Conservation (phyloP, 345 rosid genomes). For the Populus davidiana region DNA sequence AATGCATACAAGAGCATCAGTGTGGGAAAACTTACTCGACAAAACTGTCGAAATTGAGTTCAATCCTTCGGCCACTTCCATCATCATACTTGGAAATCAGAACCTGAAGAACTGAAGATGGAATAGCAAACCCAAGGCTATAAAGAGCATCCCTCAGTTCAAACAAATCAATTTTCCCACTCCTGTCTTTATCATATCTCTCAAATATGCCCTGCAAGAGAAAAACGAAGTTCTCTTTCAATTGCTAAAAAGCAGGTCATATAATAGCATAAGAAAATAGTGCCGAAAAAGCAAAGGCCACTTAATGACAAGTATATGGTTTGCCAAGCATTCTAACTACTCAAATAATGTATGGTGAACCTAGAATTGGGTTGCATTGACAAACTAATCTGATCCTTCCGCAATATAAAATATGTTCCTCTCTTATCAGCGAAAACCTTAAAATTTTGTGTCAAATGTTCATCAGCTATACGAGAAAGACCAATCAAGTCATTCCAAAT, state of each 20-base stretch:
- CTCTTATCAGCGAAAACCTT: not conserved
- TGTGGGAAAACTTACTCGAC: conserved; percentile 51
- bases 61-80: conserved; percentile 40
- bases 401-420: not conserved
- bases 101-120: conserved; percentile 59
- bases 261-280: not conserved
- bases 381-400: not conserved
- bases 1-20: not conserved
- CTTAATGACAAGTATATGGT: no score
- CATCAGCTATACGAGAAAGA: not conserved
- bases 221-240: not conserved
- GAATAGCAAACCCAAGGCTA: conserved; percentile 55
- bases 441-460: not conserved
- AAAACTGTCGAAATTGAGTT: conserved; percentile 59
- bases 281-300: not conserved
- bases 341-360: not conserved
- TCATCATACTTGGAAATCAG: conserved; percentile 49
- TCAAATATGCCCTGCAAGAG: conserved; percentile 51
- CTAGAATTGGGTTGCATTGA: not conserved
- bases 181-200: conserved; percentile 64
- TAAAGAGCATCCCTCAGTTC: conserved; percentile 63
- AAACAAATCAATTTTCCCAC: conserved; percentile 52
- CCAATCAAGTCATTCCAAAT: not conserved
- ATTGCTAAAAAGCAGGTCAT: not conserved
- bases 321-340: no score